Conservation (phyloP, 2,329 filamentous ascomycete species). For the Talaromyces rugulosus region DNA sequence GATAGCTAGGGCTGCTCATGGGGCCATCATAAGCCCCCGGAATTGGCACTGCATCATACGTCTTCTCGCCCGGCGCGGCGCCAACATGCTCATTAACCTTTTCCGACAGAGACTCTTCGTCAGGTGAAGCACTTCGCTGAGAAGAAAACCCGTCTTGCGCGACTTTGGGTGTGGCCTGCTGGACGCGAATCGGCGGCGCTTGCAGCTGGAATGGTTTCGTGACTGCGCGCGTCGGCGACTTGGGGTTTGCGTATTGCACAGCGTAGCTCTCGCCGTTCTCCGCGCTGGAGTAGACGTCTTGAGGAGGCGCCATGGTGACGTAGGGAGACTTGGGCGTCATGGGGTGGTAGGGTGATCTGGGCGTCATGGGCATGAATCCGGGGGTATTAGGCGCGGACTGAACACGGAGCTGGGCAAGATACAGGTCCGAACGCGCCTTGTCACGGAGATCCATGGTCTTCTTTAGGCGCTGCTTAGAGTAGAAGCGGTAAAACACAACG, state of each 20-base stretch:
- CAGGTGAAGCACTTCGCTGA: slow-evolving; percentile 26
- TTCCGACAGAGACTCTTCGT: slow-evolving; percentile 29
- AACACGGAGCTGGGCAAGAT: slow-evolving; percentile 76
- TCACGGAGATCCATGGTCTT: slow-evolving; percentile 97
- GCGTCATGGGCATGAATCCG: slow-evolving; percentile 67
- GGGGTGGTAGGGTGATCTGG: slow-evolving; percentile 44
- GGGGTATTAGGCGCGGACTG: slow-evolving; percentile 96
- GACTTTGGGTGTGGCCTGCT: slow-evolving; percentile 69
- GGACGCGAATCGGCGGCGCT: slow-evolving; percentile 74
- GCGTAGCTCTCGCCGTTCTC: slow-evolving; percentile 48
- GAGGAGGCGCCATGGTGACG: not conserved
- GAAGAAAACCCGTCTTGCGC: slow-evolving; percentile 57
- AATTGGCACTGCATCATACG: slow-evolving; percentile 82
- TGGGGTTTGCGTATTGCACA: slow-evolving; percentile 56
- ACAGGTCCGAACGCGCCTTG: slow-evolving; percentile 88
- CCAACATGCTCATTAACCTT: slow-evolving; percentile 61
- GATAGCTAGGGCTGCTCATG: slow-evolving; percentile 9
- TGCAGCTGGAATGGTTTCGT: slow-evolving; percentile 74
- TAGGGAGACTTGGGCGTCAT: slow-evolving; percentile 26
- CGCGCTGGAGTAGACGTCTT: slow-evolving; percentile 45
- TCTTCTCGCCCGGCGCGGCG: slow-evolving; percentile 72
- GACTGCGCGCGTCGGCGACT: slow-evolving; percentile 56
- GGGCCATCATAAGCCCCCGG: slow-evolving; percentile 71
- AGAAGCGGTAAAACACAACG: slow-evolving; percentile 95
- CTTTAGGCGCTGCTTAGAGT: slow-evolving; percentile 88